Base-by-base conservation (phyloP, 2,329 filamentous ascomycete species). In the Annulohypoxylon truncatum region DNA sequence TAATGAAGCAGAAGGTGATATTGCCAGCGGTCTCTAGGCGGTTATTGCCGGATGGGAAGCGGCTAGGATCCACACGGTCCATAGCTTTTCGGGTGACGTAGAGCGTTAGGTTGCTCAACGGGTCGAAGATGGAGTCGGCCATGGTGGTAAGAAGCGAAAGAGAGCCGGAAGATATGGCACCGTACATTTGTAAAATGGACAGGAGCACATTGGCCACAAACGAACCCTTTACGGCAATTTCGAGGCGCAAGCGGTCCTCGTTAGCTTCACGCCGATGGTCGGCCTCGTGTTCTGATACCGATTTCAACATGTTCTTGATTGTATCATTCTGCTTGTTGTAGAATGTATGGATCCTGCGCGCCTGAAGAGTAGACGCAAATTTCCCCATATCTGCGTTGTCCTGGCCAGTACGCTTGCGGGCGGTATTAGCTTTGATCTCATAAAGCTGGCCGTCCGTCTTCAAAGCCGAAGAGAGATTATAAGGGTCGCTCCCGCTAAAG, bases 141-240 rank as follows among this genome's bases (percentile, higher is more conserved):
- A 97, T 97, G 68, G 95, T 99, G 13, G 96, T 97, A 82, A 98
- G 97, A 48, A 99, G 89, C 4, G 95, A 97, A 33, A 98, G 86
- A n/a, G 94, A 97, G 48, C 91, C 89, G 0, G 94, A 97, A 0
- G 92, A 88, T 47, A 93, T 87, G 66, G 96, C 96, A 44, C 91
- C 96, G 77, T 96, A 99, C 35, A 97, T 82, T 79, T 99, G 96
- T 15, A 99, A 84, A 3, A 85, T 84, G 0, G 94, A 89, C 4
- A 99, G 85, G 26, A 92, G 67, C 61, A 97, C 78, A 74, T 98
- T 98, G 64, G 94, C 95, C 0, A 82, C 87, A 72, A 97, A 93
- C 35, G 87, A 89, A 13, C 87, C 88, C 76, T 85, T 89, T 9
- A 90, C 82, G 35, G 87, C 87, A 68, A 90, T 92, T 73, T 87